Base-by-base conservation (phyloP, 441 rosid species). In the Populus trichocarpa region DNA sequence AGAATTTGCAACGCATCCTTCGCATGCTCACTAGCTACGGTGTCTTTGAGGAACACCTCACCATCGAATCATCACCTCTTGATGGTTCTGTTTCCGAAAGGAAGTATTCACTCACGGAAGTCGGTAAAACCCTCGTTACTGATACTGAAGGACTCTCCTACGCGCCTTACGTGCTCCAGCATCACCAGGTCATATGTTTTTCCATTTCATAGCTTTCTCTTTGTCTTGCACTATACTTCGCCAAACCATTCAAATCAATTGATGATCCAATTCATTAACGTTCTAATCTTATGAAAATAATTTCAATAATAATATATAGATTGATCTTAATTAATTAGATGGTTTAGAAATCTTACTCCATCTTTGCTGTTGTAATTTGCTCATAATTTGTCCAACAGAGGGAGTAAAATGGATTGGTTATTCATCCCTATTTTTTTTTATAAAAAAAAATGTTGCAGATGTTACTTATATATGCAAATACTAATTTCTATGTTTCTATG, bases 131-230 rank as follows among this genome's bases (percentile, higher is more conserved):
- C 16, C 96, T 95, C 6, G 94, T 89, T 32, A 88, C 98, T 40
- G 98, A 89, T 68, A 67, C 82, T 0, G 79, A 78, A 0, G 99
- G 98, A 6, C 92, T 92, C 69, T 93, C 99, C 22, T 92, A 85
- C 75, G 97, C 87, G 6, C 78, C 91, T 10, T 95, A 95, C 81
- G 89, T 93, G 53, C 99, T 95, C 82, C 99, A 95, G 63, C 99
- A 95, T 83, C 97, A 93, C 84, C 98, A 95, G 93, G 96, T 89
- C 50, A 23, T 8, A 42, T 7, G 2, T 5, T 59, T 16, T 18
- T 22, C 0, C 5, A 50, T 33, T 33, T 53, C 22, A 0, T 8
- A 12, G 25, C 71, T 18, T 8, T 30, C 4, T 26, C 53, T 46
- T 38, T 38, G 20, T 40, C 46, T 40, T 40, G 46, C 13, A 40